A percentile compares a stretch with the other conserved stretches of the same genome.
phyloP scores from a whole-genome alignment of 2,329 filamentous ascomycete species.

The Clathrospora elynae region DNA sequence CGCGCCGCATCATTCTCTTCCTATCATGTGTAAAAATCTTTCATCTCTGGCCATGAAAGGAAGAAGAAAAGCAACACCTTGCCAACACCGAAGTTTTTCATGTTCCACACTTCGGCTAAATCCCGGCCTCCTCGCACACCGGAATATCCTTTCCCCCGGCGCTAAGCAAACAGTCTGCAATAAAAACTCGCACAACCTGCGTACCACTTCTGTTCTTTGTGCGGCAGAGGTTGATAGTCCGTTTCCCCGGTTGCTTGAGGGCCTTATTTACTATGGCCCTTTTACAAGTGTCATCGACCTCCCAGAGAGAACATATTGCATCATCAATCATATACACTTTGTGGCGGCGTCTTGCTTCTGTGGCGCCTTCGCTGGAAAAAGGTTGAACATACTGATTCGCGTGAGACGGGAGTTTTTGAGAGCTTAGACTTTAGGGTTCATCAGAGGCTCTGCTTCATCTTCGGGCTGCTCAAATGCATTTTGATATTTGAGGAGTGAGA shows the following conservation, averaged over 20 bases:
- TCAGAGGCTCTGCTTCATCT: no score
- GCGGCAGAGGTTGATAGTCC: conserved; percentile 72
- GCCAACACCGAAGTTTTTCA: conserved; percentile 7
- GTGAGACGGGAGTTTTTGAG: no score
- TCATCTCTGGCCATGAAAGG: conserved; percentile 47
- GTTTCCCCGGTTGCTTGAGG: conserved; percentile 80
- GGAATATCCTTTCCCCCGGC: no score
- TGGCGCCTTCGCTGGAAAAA: conserved; percentile 50
- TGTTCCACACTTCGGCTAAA: no score
- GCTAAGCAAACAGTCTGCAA: conserved; percentile 10
- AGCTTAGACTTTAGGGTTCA: no score
- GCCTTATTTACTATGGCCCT: conserved; percentile 53
- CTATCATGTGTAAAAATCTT: conserved; percentile 41
- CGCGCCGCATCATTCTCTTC: conserved; percentile 46
- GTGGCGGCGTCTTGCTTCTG: conserved; percentile 37
- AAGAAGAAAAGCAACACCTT: not conserved
- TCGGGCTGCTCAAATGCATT: no score
- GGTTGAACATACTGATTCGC: conserved; percentile 65
- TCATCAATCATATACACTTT: conserved; percentile 53
- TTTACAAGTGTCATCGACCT: conserved; percentile 75
- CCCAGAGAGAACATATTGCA: conserved; percentile 79
- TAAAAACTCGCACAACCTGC: conserved; percentile 28
- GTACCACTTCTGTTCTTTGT: conserved; percentile 67
- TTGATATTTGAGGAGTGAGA: no score
- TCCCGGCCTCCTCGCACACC: no score